These are phyloP conservation scores for Zymoseptoria pseudotritici DNA, from an alignment of 2,329 filamentous ascomycete genomes.

Conservation along the genomic window DNA sequence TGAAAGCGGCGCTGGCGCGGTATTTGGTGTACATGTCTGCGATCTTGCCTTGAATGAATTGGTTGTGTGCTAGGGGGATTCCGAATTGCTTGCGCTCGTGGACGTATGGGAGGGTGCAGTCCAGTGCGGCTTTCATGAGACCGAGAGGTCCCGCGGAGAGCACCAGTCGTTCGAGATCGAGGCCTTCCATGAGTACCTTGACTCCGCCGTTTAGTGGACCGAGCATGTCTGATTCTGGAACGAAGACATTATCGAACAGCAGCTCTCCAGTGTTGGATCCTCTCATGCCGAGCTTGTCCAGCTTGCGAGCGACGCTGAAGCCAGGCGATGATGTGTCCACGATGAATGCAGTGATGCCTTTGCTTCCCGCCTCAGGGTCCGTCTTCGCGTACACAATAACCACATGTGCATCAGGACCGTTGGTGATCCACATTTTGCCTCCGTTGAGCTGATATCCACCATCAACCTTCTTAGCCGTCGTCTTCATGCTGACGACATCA, in stretches of 20 bases:
- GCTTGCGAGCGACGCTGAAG: constrained; percentile 80
- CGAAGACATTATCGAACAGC: constrained; percentile 83
- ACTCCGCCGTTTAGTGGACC: constrained; percentile 76
- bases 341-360: constrained; percentile 92
- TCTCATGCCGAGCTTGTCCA: constrained; percentile 97
- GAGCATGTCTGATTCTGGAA: constrained; percentile 73
- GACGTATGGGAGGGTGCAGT: constrained; percentile 78
- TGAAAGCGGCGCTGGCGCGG: constrained; percentile 76
- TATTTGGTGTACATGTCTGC: constrained; percentile 98
- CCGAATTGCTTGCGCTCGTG: constrained; percentile 88
- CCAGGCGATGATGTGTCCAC: constrained; percentile 66
- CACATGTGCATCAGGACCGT: constrained; percentile 85
- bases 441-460: constrained; percentile 82
- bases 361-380: constrained; percentile 66
- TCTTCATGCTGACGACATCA: constrained; percentile 95
- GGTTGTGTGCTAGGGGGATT: constrained; percentile 78
- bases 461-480: constrained; percentile 68
- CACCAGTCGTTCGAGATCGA: constrained; percentile 89
- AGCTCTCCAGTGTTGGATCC: constrained; percentile 95
- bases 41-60: constrained; percentile 85
- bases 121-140: constrained; percentile 86
- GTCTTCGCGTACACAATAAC: constrained; percentile 98
- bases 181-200: constrained; percentile 87
- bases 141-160: constrained; percentile 85
- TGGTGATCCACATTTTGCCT: constrained; percentile 99